Evolutionary conservation across 805 yeast species (phyloP).

Genomic region (Saccharomycopsis lassenensis): DNA sequence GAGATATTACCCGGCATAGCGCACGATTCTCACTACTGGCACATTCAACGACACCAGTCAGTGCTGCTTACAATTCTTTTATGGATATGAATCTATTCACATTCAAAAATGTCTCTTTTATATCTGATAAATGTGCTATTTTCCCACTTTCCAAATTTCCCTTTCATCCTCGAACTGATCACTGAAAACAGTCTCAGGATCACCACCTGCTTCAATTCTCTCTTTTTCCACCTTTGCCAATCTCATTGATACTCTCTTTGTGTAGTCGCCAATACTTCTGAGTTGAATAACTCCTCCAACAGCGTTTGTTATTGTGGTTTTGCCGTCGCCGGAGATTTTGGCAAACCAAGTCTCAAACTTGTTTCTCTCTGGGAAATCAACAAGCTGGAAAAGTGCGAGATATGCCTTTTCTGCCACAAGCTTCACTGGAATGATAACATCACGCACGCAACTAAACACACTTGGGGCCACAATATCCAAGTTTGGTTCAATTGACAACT

Average conservation of each 20-base stretch:
- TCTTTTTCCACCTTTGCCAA: slow-evolving; percentile 83
- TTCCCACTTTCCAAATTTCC: slow-evolving; percentile 86
- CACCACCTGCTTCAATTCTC: slow-evolving; percentile 83
- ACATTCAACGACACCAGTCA: no score
- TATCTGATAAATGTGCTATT: no score
- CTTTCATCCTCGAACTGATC: slow-evolving; percentile 79
- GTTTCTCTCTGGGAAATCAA: slow-evolving; percentile 47
- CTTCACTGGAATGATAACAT: slow-evolving; percentile 81
- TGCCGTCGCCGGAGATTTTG: slow-evolving; percentile 21
- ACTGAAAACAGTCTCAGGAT: slow-evolving; percentile 70
- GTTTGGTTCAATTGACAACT: slow-evolving; percentile 38
- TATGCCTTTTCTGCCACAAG: slow-evolving; percentile 90
- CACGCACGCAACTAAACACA: slow-evolving; percentile 75
- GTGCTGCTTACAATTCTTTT: no score
- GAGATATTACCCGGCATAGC: no score
- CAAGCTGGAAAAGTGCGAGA: slow-evolving; percentile 57
- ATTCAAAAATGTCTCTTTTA: no score
- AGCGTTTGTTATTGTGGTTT: slow-evolving; percentile 29
- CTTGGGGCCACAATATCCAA: slow-evolving; percentile 54
- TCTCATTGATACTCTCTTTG: slow-evolving; percentile 80
- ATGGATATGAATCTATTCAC: no score
- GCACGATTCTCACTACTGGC: no score
- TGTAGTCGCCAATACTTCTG: slow-evolving; percentile 79
- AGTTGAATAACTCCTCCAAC: slow-evolving; percentile 40
- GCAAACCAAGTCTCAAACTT: slow-evolving; percentile 58